phyloP scores from a whole-genome alignment of 2,329 filamentous ascomycete genomes.

The Venturia carpophila region DNA sequence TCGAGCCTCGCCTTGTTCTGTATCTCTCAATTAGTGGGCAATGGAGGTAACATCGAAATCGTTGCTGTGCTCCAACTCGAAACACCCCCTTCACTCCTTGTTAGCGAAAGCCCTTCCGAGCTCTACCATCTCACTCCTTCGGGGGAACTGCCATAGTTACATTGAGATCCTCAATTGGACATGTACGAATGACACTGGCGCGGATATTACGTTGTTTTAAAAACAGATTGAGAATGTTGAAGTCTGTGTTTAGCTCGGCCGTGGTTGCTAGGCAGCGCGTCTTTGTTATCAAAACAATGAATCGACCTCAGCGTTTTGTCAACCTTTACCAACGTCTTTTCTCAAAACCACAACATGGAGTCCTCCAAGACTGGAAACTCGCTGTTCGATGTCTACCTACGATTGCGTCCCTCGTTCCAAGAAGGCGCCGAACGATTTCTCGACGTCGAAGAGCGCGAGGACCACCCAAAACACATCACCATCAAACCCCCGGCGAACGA shows the following conservation, averaged over 20 bases:
- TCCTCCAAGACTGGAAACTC: conserved; percentile 7
- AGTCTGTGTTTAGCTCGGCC: background rate
- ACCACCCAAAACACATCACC: conserved; percentile 43
- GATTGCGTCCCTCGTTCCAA: conserved; percentile 50
- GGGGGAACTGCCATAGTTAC: too few species aligned
- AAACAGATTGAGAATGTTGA: background rate
- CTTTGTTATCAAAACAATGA: background rate
- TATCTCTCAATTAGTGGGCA: too few species aligned
- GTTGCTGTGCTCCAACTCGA: background rate
- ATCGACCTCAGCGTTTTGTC: background rate
- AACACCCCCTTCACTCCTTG: too few species aligned
- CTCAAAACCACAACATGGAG: background rate
- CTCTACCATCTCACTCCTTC: too few species aligned
- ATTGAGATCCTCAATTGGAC: too few species aligned
- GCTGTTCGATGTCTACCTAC: conserved; percentile 85
- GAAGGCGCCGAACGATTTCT: conserved; percentile 60
- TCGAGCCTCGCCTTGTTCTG: background rate
- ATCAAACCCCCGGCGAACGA: conserved; percentile 65
- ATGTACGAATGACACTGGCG: too few species aligned
- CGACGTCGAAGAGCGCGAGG: conserved; percentile 54
- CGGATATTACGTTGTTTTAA: too few species aligned
- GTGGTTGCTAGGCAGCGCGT: background rate
- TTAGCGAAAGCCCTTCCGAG: too few species aligned
- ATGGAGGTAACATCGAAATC: background rate
- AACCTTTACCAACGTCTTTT: background rate